phyloP scores from a whole-genome alignment of 208 protist species.

The Trypanosoma cruzi region DNA sequence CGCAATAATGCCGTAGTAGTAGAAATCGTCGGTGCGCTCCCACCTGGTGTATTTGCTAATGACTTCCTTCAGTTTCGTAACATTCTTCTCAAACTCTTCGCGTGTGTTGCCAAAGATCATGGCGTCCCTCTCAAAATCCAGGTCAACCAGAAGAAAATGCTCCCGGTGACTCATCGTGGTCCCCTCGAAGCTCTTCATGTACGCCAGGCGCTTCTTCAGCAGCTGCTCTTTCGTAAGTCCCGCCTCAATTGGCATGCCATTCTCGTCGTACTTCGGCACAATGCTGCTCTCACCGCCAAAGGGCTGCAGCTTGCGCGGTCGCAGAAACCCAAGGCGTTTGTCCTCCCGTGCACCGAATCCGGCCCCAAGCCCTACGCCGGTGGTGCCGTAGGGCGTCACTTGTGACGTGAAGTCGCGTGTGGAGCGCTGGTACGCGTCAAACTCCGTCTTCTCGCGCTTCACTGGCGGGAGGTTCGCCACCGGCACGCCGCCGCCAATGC shows the following conservation, averaged over 20 bases:
- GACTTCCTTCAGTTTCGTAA: constrained; percentile 76
- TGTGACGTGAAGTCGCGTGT: constrained; percentile 82
- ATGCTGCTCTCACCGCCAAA: constrained; percentile 47
- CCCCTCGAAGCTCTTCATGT: constrained; percentile 84
- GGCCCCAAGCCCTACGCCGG: constrained; percentile 61
- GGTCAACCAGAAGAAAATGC: constrained; percentile 88
- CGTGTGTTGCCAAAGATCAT: constrained; percentile 80
- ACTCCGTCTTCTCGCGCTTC: constrained; percentile 49
- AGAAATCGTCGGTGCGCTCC: constrained; percentile 88
- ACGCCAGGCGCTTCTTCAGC: constrained; percentile 69
- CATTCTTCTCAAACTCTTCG: constrained; percentile 86
- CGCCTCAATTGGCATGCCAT: constrained; percentile 74
- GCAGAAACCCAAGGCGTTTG: constrained; percentile 83
- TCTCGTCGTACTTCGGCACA: constrained; percentile 71
- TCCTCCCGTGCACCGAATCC: constrained; percentile 83
- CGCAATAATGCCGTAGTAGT: constrained; percentile 73
- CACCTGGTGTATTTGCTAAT: constrained; percentile 82
- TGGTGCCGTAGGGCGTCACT: constrained; percentile 61
- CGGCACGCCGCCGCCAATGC: constrained; percentile 40
- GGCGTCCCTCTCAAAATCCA: constrained; percentile 88
- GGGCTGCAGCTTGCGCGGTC: constrained; percentile 69
- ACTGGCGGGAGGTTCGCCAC: constrained; percentile 73
- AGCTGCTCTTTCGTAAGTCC: constrained; percentile 58
- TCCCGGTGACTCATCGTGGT: constrained; percentile 76
- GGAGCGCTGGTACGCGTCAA: constrained; percentile 76